phyloP scores from a whole-genome alignment of 2,329 filamentous ascomycete genomes.

The Dothideomycetidae sp. region DNA sequence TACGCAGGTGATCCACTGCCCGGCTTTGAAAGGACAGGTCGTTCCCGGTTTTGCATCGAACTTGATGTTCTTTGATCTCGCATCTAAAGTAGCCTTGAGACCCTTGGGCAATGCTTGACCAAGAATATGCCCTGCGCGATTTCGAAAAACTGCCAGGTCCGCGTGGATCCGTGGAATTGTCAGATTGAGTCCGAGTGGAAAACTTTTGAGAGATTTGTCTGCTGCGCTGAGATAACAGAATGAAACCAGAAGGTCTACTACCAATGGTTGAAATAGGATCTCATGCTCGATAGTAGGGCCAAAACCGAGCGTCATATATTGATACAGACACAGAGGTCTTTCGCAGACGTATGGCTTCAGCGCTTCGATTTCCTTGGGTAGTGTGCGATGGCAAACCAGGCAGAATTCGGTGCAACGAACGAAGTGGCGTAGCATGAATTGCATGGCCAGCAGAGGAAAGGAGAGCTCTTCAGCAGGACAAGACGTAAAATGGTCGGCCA shows the following conservation, averaged over 20 bases:
- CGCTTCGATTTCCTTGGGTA: conserved; percentile 50
- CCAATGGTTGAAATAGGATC: conserved; percentile 60
- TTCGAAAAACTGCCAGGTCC: background rate
- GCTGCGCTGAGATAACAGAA: conserved; percentile 56
- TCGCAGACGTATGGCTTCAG: conserved; percentile 66
- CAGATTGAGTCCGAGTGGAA: conserved; percentile 43
- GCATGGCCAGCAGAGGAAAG: conserved; percentile 48
- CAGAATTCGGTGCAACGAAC: conserved; percentile 76
- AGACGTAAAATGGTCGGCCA: conserved; percentile 34
- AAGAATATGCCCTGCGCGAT: too few relatives aligned
- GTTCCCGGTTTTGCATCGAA: conserved; percentile 19
- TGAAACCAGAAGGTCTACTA: conserved; percentile 71
- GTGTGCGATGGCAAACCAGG: conserved; percentile 62
- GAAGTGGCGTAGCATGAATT: conserved; percentile 65
- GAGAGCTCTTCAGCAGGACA: conserved; percentile 25
- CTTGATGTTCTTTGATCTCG: conserved; percentile 27
- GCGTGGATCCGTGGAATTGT: conserved; percentile 30
- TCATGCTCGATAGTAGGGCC: conserved; percentile 78
- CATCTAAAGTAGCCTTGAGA: conserved; percentile 19
- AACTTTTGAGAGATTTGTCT: conserved; percentile 32
- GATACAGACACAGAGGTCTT: conserved; percentile 62
- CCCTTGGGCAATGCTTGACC: background rate
- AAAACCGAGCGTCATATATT: conserved; percentile 77
- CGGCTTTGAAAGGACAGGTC: conserved; percentile 27
- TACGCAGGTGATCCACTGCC: conserved; percentile 39